A percentile compares a stretch with the other conserved stretches of the same genome.
These are phyloP conservation scores for Diaporthe ampelina DNA, from an alignment of 2,329 filamentous ascomycete species.

Conservation along the genomic window DNA sequence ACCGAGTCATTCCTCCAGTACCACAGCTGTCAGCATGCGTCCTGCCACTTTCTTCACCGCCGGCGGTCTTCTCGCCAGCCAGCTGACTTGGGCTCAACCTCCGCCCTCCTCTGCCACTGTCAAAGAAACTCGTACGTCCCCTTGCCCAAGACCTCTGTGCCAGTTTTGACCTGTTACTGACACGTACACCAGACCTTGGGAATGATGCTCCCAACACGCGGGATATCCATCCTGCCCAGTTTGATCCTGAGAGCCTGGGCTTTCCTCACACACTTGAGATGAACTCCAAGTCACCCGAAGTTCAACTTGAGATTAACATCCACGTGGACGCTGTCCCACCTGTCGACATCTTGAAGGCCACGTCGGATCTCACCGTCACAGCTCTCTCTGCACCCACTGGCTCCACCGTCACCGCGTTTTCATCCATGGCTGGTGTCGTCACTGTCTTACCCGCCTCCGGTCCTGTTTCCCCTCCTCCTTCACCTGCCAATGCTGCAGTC, in stretches of 20 bases:
- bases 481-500: conserved; percentile 31
- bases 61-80: conserved; percentile 21
- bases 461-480: conserved; percentile 5
- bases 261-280: conserved; percentile 31
- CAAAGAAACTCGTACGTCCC: background rate
- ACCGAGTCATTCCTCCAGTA: background rate
- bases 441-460: background rate
- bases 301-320: conserved; percentile 40
- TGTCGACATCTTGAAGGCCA: background rate
- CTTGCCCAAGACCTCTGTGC: background rate
- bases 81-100: conserved; percentile 11
- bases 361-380: conserved; percentile 17
- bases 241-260: conserved; percentile 15
- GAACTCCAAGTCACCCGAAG: conserved; percentile 14
- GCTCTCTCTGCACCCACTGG: conserved; percentile 4
- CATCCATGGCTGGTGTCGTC: conserved; percentile 10
- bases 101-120: background rate
- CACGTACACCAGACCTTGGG: background rate
- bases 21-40: conserved; percentile 28
- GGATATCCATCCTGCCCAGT: conserved; percentile 8
- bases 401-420: background rate
- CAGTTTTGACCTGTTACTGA: background rate
- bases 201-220: conserved; percentile 11
- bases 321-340: conserved; percentile 27
- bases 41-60: conserved; percentile 17